These are phyloP conservation scores for Delitschia confertaspora DNA, from an alignment of 495 filamentous ascomycete species.

Conservation along the genomic window DNA sequence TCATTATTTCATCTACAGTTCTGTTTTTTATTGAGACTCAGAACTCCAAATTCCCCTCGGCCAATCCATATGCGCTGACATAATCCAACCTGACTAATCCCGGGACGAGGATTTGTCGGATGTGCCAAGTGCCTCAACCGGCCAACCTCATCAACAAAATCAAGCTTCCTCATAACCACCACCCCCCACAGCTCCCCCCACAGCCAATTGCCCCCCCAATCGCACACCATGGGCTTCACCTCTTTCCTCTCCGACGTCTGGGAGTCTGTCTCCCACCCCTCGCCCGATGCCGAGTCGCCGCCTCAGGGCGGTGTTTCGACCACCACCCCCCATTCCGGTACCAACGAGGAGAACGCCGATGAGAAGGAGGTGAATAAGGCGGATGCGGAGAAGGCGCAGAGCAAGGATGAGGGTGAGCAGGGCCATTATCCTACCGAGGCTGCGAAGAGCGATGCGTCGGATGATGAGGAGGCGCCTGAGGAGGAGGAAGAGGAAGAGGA, in stretches of 20 bases:
- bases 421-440: conserved; percentile 33
- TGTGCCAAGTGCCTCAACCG: too few relatives aligned
- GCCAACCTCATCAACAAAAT: too few relatives aligned
- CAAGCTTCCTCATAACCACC: too few relatives aligned
- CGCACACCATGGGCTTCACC: conserved; percentile 22
- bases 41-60: too few relatives aligned
- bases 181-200: too few relatives aligned
- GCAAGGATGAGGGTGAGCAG: conserved; percentile 11
- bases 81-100: too few relatives aligned
- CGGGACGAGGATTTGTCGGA: too few relatives aligned
- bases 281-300: conserved; percentile 26
- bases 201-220: too few relatives aligned
- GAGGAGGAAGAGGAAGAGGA: conserved; percentile 88
- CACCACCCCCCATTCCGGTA: conserved; percentile 26
- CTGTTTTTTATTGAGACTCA: too few relatives aligned
- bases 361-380: conserved; percentile 32
- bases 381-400: conserved; percentile 24
- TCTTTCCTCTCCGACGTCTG: conserved; percentile 23
- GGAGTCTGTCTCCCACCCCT: conserved; percentile 20
- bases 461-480: conserved; percentile 51
- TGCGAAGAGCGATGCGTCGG: conserved; percentile 39
- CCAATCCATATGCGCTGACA: too few relatives aligned
- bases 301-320: conserved; percentile 29
- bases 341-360: conserved; percentile 29
- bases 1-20: too few relatives aligned